Evolutionary conservation across 257 asterid species (phyloP).

Genomic region (Forsythia viridissima): DNA sequence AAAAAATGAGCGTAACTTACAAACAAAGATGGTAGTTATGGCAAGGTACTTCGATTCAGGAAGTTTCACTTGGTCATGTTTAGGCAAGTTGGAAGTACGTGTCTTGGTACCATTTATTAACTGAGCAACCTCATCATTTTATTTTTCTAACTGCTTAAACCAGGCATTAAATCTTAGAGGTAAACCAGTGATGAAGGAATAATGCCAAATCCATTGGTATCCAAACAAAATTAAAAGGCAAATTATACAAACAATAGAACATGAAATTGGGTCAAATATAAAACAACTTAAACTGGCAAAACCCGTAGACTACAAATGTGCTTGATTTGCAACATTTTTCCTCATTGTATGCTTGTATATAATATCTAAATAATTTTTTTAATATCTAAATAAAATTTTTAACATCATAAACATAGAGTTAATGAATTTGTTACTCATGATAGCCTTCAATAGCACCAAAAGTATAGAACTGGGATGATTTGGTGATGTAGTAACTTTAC

Average conservation of each 20-base stretch:
- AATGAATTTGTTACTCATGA: neutral
- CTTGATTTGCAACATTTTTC: neutral
- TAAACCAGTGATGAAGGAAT: neutral
- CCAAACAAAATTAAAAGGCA: too few species aligned
- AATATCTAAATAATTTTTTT: neutral
- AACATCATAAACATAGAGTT: neutral
- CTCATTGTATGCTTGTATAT: neutral
- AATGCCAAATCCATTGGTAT: neutral
- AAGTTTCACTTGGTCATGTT: too few species aligned
- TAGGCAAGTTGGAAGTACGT: too few species aligned
- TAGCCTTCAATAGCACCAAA: neutral
- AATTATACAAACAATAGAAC: too few species aligned
- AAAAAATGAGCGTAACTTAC: neutral
- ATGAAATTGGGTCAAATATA: neutral
- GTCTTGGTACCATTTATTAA: too few species aligned
- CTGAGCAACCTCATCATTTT: too few species aligned
- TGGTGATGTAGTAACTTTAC: neutral
- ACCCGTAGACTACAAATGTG: neutral
- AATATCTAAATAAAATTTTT: neutral
- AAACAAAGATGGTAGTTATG: too few species aligned
- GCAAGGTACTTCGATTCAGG: too few species aligned
- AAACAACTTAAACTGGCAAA: neutral
- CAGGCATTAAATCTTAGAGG: neutral
- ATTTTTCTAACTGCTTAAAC: too few species aligned
- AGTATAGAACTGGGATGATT: neutral